Base-by-base conservation (phyloP, 768 basidiomycete species). In the Boletellus ananas region DNA sequence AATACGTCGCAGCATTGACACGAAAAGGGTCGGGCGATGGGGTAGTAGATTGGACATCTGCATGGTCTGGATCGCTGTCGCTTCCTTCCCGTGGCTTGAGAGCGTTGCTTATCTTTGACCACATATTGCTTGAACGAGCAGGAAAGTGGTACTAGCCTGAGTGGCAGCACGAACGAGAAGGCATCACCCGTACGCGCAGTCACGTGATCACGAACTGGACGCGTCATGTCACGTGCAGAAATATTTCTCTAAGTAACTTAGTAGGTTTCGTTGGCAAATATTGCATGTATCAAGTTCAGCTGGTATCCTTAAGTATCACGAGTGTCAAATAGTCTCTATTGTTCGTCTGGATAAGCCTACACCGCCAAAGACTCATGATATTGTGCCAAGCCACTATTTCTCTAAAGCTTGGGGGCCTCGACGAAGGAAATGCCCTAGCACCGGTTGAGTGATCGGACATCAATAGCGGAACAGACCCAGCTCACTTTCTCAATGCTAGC, bases 1-100 rank as follows among this genome's bases (percentile, higher is more conserved):
- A 90, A 61, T 88, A 90, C 0, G 87, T 86, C 27, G 74, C 83
- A 17, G 87, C 85, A 54, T 87, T 74, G 2, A 79, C 80, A 42
- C 80, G 78, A 68, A 90, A 90, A 3, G 87, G 87, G 62, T 90
- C 87, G 7, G 85, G 83, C 56, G 75, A 74, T 6, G 74, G 62
- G 36, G 51, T 14, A 46, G 76, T 76, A 41, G 54, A 46, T 37
- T 51, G 52, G 29, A 47, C 23, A 27, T 55, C 58, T 4, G 54
- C 53, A 34, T 57, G 49, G 31, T 60, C 60, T 38, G 45, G 13
- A 17, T 63, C 66, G 8, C 52, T 47, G 17, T 63, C 58, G 25
- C 48, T 46, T 37, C 53, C 61, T 11, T 67, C 63, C 48, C 71
- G 69, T 49, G 66, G 64, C 61, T 78, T 84, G 54, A 85, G 72